Conservation (phyloP, 73 alveolate genomes). For the Paramecium sexaurelia region DNA sequence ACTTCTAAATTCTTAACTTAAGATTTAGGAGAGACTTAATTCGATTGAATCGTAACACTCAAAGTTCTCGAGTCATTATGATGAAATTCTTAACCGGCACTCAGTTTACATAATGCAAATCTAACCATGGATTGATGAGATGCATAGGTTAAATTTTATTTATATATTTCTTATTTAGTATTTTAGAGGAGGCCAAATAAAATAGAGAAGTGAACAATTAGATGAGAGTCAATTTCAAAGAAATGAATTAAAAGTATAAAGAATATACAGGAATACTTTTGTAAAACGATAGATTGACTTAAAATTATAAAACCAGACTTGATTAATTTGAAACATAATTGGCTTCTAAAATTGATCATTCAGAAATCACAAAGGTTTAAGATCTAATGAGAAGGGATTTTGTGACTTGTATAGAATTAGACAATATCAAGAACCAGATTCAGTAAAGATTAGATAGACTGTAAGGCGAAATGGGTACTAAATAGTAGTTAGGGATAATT, state of each 20-base stretch:
- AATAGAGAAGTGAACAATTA: not conserved
- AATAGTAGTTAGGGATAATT: not conserved
- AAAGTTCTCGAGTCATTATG: not conserved
- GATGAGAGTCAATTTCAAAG: not conserved
- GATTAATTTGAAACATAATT: constrained; percentile 11
- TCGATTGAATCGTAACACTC: not conserved
- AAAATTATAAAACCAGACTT: not conserved
- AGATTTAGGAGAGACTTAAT: not conserved
- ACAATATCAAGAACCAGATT: not conserved
- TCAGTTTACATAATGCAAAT: not conserved
- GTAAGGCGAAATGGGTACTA: not conserved
- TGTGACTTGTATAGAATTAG: constrained; percentile 1
- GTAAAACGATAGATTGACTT: not conserved
- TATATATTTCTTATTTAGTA: not conserved
- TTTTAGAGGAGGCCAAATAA: not conserved
- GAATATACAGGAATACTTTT: not conserved
- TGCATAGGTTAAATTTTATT: not conserved
- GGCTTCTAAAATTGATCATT: not conserved
- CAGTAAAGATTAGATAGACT: not conserved
- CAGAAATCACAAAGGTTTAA: not conserved
- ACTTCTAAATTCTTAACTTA: not conserved
- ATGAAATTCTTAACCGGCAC: not conserved
- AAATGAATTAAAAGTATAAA: not conserved
- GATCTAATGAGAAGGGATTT: constrained; percentile 32
- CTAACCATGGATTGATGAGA: not conserved